Evolutionary conservation across 2,329 filamentous ascomycete species (phyloP), one percentile per base, ranked within the genome.

Genomic region (Amesomyces nigricolor): DNA sequence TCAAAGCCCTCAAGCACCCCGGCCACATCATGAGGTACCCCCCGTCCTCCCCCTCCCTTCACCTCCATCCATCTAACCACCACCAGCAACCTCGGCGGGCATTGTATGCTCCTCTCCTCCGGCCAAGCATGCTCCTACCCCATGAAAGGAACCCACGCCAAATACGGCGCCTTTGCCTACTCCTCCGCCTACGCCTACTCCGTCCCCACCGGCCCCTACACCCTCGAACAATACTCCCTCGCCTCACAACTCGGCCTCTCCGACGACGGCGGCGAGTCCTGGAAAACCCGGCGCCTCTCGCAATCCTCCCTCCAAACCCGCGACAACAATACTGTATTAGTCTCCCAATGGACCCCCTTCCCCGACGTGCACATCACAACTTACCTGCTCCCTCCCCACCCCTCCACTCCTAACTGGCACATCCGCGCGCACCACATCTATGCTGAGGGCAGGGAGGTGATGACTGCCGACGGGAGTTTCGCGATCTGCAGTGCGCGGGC

Each of bases 81-180:
- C 53, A 51, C 43, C 39, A 79, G 85, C 62, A 81, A 83, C 60
- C 78, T 83, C 16, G 87, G 85, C n/a, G 85, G 84, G 0, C 88
- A 91, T 68, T 85, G 83, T 45, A 88, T 91, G 76, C 76, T 91
- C 22, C 77, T 91, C 7, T 86, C 82, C 4, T 88, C 85, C 0
- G 88, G 88, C 1, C 88, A 92, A 68, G 85, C 85, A n/a, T 91
- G 88, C 70, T 85, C 87, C 68, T 91, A 91, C 66, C 85, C 88
- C 0, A 85, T 91, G 75, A 88, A 88, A 70, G 87, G 86, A 52
- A 89, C 87, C 0, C 87, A 91, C 68, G 86, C 88, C 58, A 91
- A 91, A 66, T 91, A 91, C 68, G 88, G 88, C 46, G 80, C 82
- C 57, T 91, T 91, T 66, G 87, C 87, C 5, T 91, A 91, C 71